Evolutionary conservation across 225 moss, liverwort and hornwort genomes (phyloP).

Genomic region (Neckera pumila): DNA sequence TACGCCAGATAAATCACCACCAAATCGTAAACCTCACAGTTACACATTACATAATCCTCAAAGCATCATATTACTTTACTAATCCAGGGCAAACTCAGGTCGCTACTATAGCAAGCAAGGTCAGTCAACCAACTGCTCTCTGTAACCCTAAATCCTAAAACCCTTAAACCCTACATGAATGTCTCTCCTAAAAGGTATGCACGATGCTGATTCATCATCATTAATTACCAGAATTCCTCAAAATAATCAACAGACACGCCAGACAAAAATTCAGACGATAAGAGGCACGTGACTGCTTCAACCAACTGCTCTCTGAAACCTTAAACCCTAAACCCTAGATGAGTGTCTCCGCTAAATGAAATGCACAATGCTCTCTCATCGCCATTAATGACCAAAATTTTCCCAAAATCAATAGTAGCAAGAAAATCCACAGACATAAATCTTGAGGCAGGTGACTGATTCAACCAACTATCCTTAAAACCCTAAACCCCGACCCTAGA

Average conservation of each 20-base stretch:
- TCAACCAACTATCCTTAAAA: neutral
- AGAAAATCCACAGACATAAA: neutral
- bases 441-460: neutral
- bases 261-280: neutral
- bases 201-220: neutral
- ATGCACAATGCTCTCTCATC: neutral
- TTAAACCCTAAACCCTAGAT: neutral
- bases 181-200: neutral
- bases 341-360: neutral
- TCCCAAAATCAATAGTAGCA: neutral
- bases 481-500: neutral
- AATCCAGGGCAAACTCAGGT: neutral
- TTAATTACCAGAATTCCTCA: neutral
- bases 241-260: neutral
- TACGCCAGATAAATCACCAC: neutral
- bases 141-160: neutral
- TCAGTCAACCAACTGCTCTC: neutral
- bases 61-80: neutral
- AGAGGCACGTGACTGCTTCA: neutral
- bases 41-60: neutral
- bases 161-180: neutral
- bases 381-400: neutral
- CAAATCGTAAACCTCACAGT: neutral
- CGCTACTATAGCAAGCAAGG: neutral
- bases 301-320: neutral